phyloP scores from a whole-genome alignment of 441 rosid genomes.

The Pelargonium citronellum region DNA sequence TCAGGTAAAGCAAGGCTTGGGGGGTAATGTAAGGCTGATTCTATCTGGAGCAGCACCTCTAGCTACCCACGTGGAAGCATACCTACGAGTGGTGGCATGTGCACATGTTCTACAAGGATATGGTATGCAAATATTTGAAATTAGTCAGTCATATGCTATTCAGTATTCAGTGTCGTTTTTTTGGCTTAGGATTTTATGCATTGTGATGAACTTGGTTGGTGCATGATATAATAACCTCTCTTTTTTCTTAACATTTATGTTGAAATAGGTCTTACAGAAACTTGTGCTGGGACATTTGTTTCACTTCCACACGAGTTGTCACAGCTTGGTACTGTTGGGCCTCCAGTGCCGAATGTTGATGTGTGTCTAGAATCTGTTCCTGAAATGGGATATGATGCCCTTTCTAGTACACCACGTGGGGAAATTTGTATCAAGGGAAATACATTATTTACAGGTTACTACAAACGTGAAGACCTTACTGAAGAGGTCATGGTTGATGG shows the following conservation, averaged over 20 bases:
- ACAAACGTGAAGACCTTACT: slow-evolving; percentile 90
- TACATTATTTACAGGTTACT: slow-evolving; percentile 69
- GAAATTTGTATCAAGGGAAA: slow-evolving; percentile 83
- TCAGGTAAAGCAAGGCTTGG: slow-evolving; percentile 85
- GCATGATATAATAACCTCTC: neutral
- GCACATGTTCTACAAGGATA: slow-evolving; percentile 96
- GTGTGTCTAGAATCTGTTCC: slow-evolving; percentile 82
- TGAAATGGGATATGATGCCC: slow-evolving; percentile 88
- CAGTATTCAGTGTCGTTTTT: neutral
- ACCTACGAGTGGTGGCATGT: slow-evolving; percentile 87
- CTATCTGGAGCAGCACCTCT: slow-evolving; percentile 95
- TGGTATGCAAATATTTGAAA: slow-evolving; percentile 38
- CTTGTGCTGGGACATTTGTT: slow-evolving; percentile 91
- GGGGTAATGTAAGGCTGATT: slow-evolving; percentile 77
- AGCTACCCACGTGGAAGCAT: slow-evolving; percentile 71
- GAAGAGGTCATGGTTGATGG: slow-evolving; percentile 80
- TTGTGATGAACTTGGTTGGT: neutral
- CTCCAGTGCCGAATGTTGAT: slow-evolving; percentile 92
- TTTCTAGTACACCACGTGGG: slow-evolving; percentile 45
- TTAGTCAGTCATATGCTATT: slow-evolving; percentile 1
- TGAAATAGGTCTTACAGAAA: slow-evolving; percentile 79
- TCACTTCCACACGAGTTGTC: slow-evolving; percentile 68
- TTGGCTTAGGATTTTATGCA: neutral
- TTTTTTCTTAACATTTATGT: slow-evolving; percentile 1
- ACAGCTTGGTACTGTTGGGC: slow-evolving; percentile 93